Evolutionary conservation across 2,329 filamentous ascomycete species (phyloP), one percentile per base, ranked within the genome.

Genomic region (Scytalidium sp.): DNA sequence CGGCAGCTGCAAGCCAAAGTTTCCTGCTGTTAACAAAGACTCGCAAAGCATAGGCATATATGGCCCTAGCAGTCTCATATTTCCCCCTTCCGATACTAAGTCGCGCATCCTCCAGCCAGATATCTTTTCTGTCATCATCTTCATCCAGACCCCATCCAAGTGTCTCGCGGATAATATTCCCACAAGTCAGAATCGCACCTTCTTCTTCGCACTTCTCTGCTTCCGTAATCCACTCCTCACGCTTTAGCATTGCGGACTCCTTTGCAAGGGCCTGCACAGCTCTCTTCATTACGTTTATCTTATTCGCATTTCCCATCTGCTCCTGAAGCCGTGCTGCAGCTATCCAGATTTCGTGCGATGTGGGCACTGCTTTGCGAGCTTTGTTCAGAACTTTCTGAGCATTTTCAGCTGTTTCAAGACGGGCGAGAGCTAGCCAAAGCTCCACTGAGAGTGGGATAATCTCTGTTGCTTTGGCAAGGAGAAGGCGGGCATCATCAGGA

Each of bases 321-420:
- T 97, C 91, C 68, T 97, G 91, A 43, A 99, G 74, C 49, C 93
- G 81, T 32, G 90, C 90, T 25, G 93, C 94, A 8, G 94, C 93
- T 63, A 99, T 90, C 94, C 94, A 99, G 56, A 99, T 90, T 64
- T 97, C 92, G 70, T 94, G 83, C 22, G 91, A 97, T 1, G 91
- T 94, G 1, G 94, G 94, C 4, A 96, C 84, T 2, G 93, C 91
- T 72, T 96, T 96, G 56, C 94, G 88, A 25, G 95, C 95, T 69
- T 86, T 92, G 71, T 99, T 99, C 56, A 99, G 80, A 39, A 99
- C 91, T 63, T 93, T 89, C 65, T 96, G 93, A 1, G 95, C 94
- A 61, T 96, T 93, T 59, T 96, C 88, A 0, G 91, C 89, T 0
- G 84, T 88, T 68, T 97, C 93, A 1, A 99, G 77, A 29, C 91